A percentile compares a stretch with the other conserved stretches of the same genome.
Conservation (phyloP, 2,329 filamentous ascomycete genomes). For the Capronia americana region DNA sequence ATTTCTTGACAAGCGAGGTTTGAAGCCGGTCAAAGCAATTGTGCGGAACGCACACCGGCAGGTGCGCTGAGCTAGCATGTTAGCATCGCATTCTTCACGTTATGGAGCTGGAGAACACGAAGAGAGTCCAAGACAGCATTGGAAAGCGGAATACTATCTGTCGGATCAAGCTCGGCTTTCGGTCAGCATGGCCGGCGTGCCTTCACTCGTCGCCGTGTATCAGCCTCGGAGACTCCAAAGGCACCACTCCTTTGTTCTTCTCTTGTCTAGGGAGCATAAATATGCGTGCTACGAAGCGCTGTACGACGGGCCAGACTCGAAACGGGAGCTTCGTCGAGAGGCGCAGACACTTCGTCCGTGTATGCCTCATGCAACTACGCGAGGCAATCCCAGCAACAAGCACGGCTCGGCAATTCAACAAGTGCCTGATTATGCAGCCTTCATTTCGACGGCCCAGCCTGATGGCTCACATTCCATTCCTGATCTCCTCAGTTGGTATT, state of each 20-base stretch:
- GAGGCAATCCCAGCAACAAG: neutral
- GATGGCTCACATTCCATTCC: no score
- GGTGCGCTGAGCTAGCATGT: conserved; percentile 28
- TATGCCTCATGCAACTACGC: neutral
- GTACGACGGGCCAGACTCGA: neutral
- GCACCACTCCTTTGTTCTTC: neutral
- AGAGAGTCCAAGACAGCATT: neutral
- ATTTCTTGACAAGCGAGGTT: neutral
- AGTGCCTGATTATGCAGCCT: neutral
- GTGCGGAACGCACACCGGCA: conserved; percentile 23
- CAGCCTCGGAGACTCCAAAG: neutral
- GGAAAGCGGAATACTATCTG: neutral
- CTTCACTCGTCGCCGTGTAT: neutral
- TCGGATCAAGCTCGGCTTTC: conserved; percentile 5
- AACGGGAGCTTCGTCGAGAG: neutral
- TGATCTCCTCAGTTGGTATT: no score
- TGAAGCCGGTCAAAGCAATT: neutral
- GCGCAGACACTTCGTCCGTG: neutral
- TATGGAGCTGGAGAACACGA: neutral
- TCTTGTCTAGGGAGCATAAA: no score
- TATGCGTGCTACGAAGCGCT: neutral
- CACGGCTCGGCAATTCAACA: neutral
- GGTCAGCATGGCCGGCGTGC: neutral
- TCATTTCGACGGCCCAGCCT: neutral
- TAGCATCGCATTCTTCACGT: conserved; percentile 17